Evolutionary conservation across 2,329 filamentous ascomycete genomes (phyloP), one percentile per base, ranked within the genome.

Genomic region (Colletotrichum lupini): DNA sequence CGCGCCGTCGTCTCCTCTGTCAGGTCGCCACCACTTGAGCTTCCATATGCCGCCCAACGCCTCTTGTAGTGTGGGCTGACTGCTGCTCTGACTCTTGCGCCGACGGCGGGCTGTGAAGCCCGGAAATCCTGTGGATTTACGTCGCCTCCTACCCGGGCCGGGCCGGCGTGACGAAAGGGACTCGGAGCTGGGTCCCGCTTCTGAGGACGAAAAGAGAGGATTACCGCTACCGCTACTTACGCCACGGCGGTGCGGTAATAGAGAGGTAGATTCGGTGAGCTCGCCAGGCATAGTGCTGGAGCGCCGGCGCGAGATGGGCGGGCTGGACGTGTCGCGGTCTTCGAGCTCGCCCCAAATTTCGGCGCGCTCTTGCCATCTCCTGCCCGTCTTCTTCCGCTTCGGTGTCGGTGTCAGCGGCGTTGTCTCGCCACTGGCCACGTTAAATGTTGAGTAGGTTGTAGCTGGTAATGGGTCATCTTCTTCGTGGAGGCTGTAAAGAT

Each of bases 291-390:
- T 72, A 2, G 88, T 89, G 67, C 82, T 87, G 12, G 88, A 88
- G 16, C 88, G 85, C 28, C 83, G 79, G 58, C 87, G 83, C 55
- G 78, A 81, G 4, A 80, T 76, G 0, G 83, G 81, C 64, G 84
- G 83, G 69, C 81, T 83, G 35, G 83, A 81, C 24, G 84, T 82
- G 63, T 90, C 88, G 53, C 93, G 91, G 77, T 97, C 95, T 79
- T 97, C 92, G 16, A 98, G 87, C 80, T 97, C 95, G 68, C 92
- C 93, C 95, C 95, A 97, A 37, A 97, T 97, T 77, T 97, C 94
- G 46, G 91, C 91, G 1, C 90, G 90, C 79, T 97, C 93, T 69
- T 90, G 85, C 86, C 89, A 90, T 66, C 90, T 80, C 16, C 81
- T 80, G 52, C 85, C 87, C 22, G 86, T 87, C 76, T 86, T 86